phyloP scores from a whole-genome alignment of 2,329 filamentous ascomycete genomes.

The Thyridium curvatum region DNA sequence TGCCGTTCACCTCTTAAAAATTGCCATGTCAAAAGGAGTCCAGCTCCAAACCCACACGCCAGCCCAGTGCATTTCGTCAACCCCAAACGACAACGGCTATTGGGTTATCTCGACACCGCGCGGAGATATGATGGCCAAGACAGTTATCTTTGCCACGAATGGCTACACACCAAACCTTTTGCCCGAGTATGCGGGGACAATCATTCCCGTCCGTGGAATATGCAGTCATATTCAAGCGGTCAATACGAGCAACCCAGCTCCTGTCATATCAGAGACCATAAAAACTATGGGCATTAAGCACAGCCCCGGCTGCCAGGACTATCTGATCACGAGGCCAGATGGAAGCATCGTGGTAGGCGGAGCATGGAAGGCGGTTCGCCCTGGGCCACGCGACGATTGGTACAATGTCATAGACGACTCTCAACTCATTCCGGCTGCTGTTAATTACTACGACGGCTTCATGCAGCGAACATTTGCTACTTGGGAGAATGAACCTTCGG shows the following conservation, averaged over 20 bases:
- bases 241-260: no score
- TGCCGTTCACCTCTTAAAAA: no score
- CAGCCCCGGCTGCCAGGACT: no score
- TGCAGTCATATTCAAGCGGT: constrained; percentile 10
- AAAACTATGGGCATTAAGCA: no score
- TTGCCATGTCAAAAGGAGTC: no score
- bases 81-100: constrained; percentile 1
- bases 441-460: constrained; percentile 37
- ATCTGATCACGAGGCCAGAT: constrained; percentile 36
- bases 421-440: constrained; percentile 31
- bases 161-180: constrained; percentile 18
- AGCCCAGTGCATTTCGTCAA: constrained; percentile 3
- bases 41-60: constrained; percentile 9
- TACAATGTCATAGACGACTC: constrained; percentile 38
- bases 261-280: no score
- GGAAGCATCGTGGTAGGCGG: constrained; percentile 34
- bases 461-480: constrained; percentile 41
- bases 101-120: constrained; percentile 12
- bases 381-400: constrained; percentile 33
- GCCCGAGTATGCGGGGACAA: constrained; percentile 30
- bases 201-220: constrained; percentile 7
- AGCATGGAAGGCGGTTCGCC: constrained; percentile 18
- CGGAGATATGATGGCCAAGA: constrained; percentile 10
- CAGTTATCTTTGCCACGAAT: constrained; percentile 19
- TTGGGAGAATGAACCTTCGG: constrained; percentile 36